Base-by-base conservation (phyloP, 179 eudicot genomes). In the Nepenthes alata region DNA sequence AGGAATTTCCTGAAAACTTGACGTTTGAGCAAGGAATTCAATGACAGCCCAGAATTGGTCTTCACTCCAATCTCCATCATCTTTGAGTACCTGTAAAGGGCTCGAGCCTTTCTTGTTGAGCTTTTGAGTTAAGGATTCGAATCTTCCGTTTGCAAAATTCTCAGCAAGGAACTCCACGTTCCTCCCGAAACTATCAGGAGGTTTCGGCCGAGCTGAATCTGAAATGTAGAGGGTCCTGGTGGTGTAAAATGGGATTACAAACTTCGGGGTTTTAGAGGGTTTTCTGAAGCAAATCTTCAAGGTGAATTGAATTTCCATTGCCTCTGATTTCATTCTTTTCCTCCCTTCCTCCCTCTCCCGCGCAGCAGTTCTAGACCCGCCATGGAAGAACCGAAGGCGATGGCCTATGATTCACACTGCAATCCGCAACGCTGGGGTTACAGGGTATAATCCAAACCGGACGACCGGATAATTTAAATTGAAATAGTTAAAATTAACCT, bases 11-110 rank as follows among this genome's bases (percentile, higher is more conserved):
- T 60, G 47, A 53, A 65, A 66, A 45, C 67, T 70, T 14, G 72
- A 60, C 54, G 25, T 63, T 56, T 63, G 64, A 45, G 47, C 53
- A 59, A 77, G 81, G 37, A 77, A 70, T 48, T 55, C 54, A 25
- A 77, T 25, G 49, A 70, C 75, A 60, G 63, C 72, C 81, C 81
- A 77, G 60, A 77, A 73, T 25, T 63, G 72, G 47, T 69, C 62
- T 35, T 70, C 63, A 60, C 67, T 63, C 81, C 72, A 77, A 64
- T 77, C 78, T 52, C 75, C 81, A 63, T 73, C 77, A 51, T 70
- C 69, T 48, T 72, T 51, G 14, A 76, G 62, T 35, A 72, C 35
- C 53, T 72, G 69, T 62, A 72, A 64, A 44, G 74, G 71, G 65
- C 60, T 56, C 35, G 65, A 72, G 56, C 47, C 58, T 15, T 61